Evolutionary conservation across 2,329 filamentous ascomycete species (phyloP), one percentile per base, ranked within the genome.

Genomic region (Aspergillus eucalypticola): DNA sequence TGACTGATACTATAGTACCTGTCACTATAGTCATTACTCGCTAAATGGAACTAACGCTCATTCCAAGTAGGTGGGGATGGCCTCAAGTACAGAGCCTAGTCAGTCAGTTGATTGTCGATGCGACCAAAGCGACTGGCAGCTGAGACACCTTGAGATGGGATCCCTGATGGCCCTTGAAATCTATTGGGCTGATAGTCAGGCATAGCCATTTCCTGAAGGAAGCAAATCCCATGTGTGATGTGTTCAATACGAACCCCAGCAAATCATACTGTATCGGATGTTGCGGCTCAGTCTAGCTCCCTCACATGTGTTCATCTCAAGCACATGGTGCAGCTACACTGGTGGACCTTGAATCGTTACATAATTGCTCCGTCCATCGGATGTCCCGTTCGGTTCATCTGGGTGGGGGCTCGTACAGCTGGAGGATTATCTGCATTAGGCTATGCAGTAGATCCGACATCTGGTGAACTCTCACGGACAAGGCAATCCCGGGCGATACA

Each of bases 361-460:
- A 23, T 11, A 10, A 39, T 46, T 25, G 39, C 15, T 15, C 41
- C 23, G 17, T 25, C 23, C 27, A 46, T 44, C 38, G 8, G 41
- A 46, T 44, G 53, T 27, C 39, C 23, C 25, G 5, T 46, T 11
- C 41, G 39, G 17, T 10, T 23, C 29, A 15, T 19, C n/a, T 46
- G 53, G 41, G 53, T 32, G n/a, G 21, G 39, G 39, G 19, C 42
- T 32, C 41, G 23, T 55, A 55, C 53, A 35, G 53, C 25, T 55
- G 53, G 53, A n/a, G 39, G n/a, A 55, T 46, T 55, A n/a, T 44
- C 29, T 55, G 53, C 53, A 46, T 55, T 55, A 35, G 53, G 39
- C 23, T 17, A 11, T 46, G 25, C 39, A 32, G 44, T 32, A 35
- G 53, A 44, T 21, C 38, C 53, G n/a, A 42, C 39, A 50, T 50